These are phyloP conservation scores for Fusarium proliferatum DNA, from an alignment of 2,329 filamentous ascomycete species.

Conservation along the genomic window DNA sequence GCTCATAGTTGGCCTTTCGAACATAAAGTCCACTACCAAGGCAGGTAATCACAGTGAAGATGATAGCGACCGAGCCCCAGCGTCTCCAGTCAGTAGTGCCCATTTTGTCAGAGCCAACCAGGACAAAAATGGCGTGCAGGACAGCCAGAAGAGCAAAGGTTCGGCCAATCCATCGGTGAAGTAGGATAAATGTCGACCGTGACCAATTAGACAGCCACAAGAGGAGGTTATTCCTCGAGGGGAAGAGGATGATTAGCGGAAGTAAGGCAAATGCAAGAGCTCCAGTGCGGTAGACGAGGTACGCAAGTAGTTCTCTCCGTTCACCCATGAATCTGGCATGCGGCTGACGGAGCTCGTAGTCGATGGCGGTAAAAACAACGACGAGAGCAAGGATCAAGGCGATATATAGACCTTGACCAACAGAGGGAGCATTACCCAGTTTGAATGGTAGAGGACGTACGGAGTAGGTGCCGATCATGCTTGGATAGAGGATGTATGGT, in stretches of 20 bases:
- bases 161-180: conserved; percentile 10
- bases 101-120: not conserved
- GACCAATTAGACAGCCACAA: conserved; percentile 13
- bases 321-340: conserved; percentile 1
- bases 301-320: not conserved
- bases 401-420: conserved; percentile 9
- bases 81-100: not conserved
- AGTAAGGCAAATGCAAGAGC: conserved; percentile 4
- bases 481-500: conserved; percentile 16
- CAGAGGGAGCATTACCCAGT: conserved; percentile 1
- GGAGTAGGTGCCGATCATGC: conserved; percentile 18
- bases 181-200: conserved; percentile 1
- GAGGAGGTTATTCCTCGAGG: not conserved
- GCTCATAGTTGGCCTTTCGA: conserved; percentile 55
- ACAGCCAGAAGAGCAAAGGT: conserved; percentile 8
- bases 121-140: not conserved
- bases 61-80: not conserved
- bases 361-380: not conserved
- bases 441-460: conserved; percentile 10
- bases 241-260: conserved; percentile 5
- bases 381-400: not conserved
- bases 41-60: not conserved
- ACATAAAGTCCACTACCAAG: conserved; percentile 34
- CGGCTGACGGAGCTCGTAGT: not conserved
- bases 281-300: conserved; percentile 11